Conservation (phyloP, 2,329 filamentous ascomycete species). For the Fusarium brachygibbosum region DNA sequence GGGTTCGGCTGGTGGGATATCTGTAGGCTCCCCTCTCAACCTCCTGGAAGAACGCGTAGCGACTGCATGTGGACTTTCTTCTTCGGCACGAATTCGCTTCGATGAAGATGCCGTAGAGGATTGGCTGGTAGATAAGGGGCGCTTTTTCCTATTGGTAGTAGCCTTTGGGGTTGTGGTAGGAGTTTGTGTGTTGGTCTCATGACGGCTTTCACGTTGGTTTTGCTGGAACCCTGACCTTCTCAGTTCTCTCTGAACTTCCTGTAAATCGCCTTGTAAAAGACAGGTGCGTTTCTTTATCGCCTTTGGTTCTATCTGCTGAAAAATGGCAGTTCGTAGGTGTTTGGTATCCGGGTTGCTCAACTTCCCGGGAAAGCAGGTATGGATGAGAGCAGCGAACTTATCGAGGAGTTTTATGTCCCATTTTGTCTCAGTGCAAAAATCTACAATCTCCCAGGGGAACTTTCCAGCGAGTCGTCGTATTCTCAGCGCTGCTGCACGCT, state of each 20-base stretch:
- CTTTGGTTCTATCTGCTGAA: background rate
- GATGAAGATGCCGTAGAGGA: too few relatives aligned
- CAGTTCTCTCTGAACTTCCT: background rate
- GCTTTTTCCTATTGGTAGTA: background rate
- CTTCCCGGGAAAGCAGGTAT: background rate
- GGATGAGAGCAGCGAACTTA: background rate
- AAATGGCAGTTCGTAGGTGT: background rate
- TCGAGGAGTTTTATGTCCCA: slow-evolving; percentile 1
- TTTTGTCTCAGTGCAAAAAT: background rate
- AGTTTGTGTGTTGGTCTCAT: background rate
- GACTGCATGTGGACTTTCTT: background rate
- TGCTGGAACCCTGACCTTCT: background rate
- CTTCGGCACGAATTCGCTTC: background rate
- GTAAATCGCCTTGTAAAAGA: background rate
- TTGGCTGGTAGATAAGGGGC: background rate
- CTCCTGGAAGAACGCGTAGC: background rate
- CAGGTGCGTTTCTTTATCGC: background rate
- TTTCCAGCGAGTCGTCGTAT: background rate
- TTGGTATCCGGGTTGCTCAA: background rate
- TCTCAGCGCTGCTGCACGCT: background rate
- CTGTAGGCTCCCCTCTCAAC: background rate
- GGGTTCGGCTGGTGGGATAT: background rate
- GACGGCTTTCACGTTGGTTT: too few relatives aligned
- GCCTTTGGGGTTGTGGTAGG: background rate
- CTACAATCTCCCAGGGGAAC: slow-evolving; percentile 1